Conservation (phyloP, 192 early-diverging fungal genomes). For the Gryganskiella cystojenkinii region DNA sequence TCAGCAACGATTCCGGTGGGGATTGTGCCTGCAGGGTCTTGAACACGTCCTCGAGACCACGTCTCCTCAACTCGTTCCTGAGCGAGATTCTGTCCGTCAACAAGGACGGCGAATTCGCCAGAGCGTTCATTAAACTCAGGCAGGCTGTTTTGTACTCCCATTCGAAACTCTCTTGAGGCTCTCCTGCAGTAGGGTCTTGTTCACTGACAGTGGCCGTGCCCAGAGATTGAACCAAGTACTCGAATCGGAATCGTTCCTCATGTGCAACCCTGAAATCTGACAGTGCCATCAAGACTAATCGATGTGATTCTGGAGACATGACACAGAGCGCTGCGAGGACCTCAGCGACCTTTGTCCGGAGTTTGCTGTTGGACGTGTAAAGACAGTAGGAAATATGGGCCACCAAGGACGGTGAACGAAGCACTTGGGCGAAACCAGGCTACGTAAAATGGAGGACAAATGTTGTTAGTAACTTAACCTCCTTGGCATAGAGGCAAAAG, state of each 20-base stretch:
- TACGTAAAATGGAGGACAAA: slow-evolving; percentile 15
- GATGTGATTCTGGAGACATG: slow-evolving; percentile 55
- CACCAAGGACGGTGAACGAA: slow-evolving; percentile 48
- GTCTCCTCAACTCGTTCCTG: slow-evolving; percentile 58
- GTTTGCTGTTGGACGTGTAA: slow-evolving; percentile 55
- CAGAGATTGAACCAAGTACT: slow-evolving; percentile 57
- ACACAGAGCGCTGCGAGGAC: slow-evolving; percentile 60
- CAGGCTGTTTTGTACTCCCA: slow-evolving; percentile 59
- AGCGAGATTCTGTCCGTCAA: slow-evolving; percentile 56
- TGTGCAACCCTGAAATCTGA: slow-evolving; percentile 57
- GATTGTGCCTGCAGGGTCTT: slow-evolving; percentile 42
- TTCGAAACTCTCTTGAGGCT: slow-evolving; percentile 24
- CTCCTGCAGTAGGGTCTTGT: not conserved
- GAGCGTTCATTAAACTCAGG: slow-evolving; percentile 57
- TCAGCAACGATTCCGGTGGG: slow-evolving; percentile 56
- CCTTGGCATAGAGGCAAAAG: slow-evolving; percentile 4
- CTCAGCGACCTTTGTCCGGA: slow-evolving; percentile 57
- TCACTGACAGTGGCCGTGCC: slow-evolving; percentile 15
- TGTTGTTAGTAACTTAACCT: not conserved
- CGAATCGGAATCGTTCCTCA: slow-evolving; percentile 66
- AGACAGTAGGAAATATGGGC: slow-evolving; percentile 50
- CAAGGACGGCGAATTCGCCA: slow-evolving; percentile 56
- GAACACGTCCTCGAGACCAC: slow-evolving; percentile 61
- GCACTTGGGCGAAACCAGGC: slow-evolving; percentile 57
- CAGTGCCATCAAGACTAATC: slow-evolving; percentile 53